Conservation (phyloP, 2,329 filamentous ascomycete species). For the Aurifilum marmelostoma region DNA sequence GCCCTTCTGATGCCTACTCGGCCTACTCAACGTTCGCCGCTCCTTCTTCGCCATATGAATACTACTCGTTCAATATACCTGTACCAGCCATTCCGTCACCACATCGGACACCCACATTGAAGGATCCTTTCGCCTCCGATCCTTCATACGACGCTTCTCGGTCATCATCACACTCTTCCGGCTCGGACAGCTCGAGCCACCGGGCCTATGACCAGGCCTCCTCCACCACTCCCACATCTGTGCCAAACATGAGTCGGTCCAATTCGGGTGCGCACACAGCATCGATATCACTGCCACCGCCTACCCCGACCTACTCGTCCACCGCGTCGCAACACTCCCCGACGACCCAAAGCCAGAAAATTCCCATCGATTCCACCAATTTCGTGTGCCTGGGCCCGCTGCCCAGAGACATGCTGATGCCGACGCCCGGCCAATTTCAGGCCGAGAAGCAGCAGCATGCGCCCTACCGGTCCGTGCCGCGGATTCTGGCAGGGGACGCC, state of each 20-base stretch:
- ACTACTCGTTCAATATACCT: conserved; percentile 19
- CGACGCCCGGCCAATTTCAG: conserved; percentile 27
- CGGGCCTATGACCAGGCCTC: conserved; percentile 30
- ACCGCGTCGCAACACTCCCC: conserved; percentile 3
- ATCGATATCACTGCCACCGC: conserved; percentile 29
- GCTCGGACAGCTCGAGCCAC: conserved; percentile 32
- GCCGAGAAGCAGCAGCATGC: neutral
- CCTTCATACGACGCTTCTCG: conserved; percentile 1
- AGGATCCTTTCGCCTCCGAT: conserved; percentile 6
- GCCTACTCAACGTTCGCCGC: conserved; percentile 31
- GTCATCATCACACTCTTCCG: conserved; percentile 19
- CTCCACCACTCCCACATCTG: conserved; percentile 10
- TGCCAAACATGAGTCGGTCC: conserved; percentile 35
- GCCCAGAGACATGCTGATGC: conserved; percentile 51
- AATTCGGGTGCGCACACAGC: conserved; percentile 30
- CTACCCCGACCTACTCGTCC: conserved; percentile 36
- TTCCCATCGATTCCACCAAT: conserved; percentile 51
- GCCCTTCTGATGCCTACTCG: conserved; percentile 36
- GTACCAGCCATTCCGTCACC: conserved; percentile 16
- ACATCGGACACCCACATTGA: conserved; percentile 5
- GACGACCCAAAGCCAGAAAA: conserved; percentile 43
- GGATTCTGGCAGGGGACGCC: neutral
- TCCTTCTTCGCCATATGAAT: conserved; percentile 23
- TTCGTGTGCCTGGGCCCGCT: conserved; percentile 60
- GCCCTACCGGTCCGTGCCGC: conserved; percentile 13